These are phyloP conservation scores for Limtongozyma cylindracea DNA, from an alignment of 805 yeast genomes.

Conservation along the genomic window DNA sequence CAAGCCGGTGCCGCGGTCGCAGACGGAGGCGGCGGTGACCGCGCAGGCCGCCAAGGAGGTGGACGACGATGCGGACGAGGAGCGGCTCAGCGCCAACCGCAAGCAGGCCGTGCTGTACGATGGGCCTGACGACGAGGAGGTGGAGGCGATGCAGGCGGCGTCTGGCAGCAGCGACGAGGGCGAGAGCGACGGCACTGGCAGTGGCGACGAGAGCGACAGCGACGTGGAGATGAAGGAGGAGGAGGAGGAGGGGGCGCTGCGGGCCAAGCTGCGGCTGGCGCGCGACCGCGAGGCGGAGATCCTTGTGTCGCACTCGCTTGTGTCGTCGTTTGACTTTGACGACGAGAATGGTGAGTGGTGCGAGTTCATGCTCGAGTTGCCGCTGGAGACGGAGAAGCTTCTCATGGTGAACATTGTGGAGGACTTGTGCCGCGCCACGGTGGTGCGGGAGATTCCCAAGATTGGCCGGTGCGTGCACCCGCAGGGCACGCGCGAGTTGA, in stretches of 20 bases:
- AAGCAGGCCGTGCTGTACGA: slow-evolving; percentile 88
- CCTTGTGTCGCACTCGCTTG: slow-evolving; percentile 42
- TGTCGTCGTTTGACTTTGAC: slow-evolving; percentile 72
- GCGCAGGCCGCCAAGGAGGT: slow-evolving; percentile 5
- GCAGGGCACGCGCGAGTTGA: slow-evolving; percentile 39
- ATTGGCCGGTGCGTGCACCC: slow-evolving; percentile 91
- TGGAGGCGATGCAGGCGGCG: slow-evolving; percentile 33
- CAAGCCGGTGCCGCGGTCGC: slow-evolving; percentile 28
- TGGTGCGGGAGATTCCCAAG: slow-evolving; percentile 74
- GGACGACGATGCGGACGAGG: slow-evolving; percentile 28
- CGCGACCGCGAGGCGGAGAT: slow-evolving; percentile 73
- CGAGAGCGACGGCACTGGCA: slow-evolving; percentile 10
- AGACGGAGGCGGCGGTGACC: slow-evolving; percentile 10
- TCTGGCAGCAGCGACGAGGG: slow-evolving; percentile 5
- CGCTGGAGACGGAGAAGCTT: slow-evolving; percentile 72
- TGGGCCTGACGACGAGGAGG: slow-evolving; percentile 55
- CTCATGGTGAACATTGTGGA: slow-evolving; percentile 95
- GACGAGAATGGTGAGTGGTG: slow-evolving; percentile 83
- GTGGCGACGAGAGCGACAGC: slow-evolving; percentile 13
- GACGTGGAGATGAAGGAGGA: slow-evolving; percentile 5
- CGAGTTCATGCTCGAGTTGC: slow-evolving; percentile 61
- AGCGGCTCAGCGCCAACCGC: slow-evolving; percentile 28
- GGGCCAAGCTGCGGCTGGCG: slow-evolving; percentile 31
- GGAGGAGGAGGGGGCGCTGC: too few species aligned
- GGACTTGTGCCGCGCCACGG: slow-evolving; percentile 69